Base-by-base conservation (phyloP, 345 rosid genomes). In the Aquilaria sinensis region DNA sequence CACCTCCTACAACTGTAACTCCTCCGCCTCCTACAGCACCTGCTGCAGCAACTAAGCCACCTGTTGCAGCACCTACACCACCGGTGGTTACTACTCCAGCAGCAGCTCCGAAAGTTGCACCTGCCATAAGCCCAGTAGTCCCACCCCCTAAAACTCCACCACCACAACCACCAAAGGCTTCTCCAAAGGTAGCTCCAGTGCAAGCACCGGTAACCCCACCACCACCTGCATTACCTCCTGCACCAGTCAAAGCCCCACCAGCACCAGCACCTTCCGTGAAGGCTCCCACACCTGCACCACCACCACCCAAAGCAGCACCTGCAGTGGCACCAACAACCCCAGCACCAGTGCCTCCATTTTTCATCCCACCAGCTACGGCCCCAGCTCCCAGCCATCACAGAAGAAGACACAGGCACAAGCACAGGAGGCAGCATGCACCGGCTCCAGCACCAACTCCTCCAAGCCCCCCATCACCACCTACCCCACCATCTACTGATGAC, bases 381-480 rank as follows among this genome's bases (percentile, higher is more conserved):
- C 83, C 88, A 1, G 81, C 88, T 66, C 90, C 86, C 10, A 16
- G 77, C 62, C 83, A 83, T 74, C 95, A 87, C 77, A 83, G 77
- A 75, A 69, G 65, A 43, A 77, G 67, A 67, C 60, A 57, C 13
- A 80, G 74, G 74, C 96, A 85, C 73, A 85, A 59, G 75, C 92
- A 83, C 75, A 85, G 67, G 75, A 75, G 45, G 70, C 92, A 83
- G 75, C 92, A 80, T 48, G 83, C 89, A 12, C 87, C 83, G 55
- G 92, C 96, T 31, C 86, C 89, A 33, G 92, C 85, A 57, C 96
- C 96, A 65, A 67, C 31, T 14, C 75, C 77, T 29, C 84, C 80
- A 9, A 87, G 98, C 73, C 98, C 98, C 23, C 96, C 98, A n/a
- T 74, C 94, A 58, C 96, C 98, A 55, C 90, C 96, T 31, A 68